Evolutionary conservation across 2,329 filamentous ascomycete species (phyloP).

Genomic region (Phaeophleospora eucalypticola): DNA sequence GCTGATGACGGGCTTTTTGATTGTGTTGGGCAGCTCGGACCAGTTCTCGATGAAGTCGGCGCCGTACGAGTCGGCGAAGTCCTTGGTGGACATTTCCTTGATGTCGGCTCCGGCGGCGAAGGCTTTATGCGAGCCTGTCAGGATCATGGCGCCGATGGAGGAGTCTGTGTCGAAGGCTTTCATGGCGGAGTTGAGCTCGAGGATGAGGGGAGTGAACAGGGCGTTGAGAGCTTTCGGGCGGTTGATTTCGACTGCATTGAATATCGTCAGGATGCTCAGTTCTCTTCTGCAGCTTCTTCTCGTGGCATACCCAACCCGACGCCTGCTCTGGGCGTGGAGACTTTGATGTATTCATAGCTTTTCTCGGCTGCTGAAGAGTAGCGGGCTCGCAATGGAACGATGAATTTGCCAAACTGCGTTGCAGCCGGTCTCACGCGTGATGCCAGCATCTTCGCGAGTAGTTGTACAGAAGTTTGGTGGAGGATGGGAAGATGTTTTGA

Average conservation of each 20-base stretch:
- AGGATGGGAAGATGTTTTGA: background rate
- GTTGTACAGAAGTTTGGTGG: background rate
- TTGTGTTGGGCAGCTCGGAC: conserved; percentile 75
- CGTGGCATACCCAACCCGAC: conserved; percentile 72
- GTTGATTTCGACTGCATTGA: conserved; percentile 73
- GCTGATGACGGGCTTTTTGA: conserved; percentile 92
- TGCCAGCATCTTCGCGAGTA: conserved; percentile 25
- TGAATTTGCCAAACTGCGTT: conserved; percentile 56
- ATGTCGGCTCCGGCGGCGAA: conserved; percentile 98
- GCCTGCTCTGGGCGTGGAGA: conserved; percentile 78
- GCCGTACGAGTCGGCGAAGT: conserved; percentile 82
- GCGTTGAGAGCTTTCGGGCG: conserved; percentile 95
- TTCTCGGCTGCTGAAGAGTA: conserved; percentile 45
- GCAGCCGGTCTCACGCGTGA: conserved; percentile 54
- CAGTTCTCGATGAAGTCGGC: conserved; percentile 92
- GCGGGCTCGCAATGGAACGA: conserved; percentile 54
- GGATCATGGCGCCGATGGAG: conserved; percentile 68
- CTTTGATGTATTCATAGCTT: conserved; percentile 75
- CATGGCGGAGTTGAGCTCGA: conserved; percentile 79
- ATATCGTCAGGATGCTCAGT: conserved; percentile 1
- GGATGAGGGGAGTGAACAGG: conserved; percentile 83
- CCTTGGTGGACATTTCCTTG: conserved; percentile 95
- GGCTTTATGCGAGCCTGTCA: conserved; percentile 84
- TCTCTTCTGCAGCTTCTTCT: background rate
- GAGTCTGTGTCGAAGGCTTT: conserved; percentile 64